phyloP scores from a whole-genome alignment of 208 protist species.

The Trypanosoma congolense region DNA sequence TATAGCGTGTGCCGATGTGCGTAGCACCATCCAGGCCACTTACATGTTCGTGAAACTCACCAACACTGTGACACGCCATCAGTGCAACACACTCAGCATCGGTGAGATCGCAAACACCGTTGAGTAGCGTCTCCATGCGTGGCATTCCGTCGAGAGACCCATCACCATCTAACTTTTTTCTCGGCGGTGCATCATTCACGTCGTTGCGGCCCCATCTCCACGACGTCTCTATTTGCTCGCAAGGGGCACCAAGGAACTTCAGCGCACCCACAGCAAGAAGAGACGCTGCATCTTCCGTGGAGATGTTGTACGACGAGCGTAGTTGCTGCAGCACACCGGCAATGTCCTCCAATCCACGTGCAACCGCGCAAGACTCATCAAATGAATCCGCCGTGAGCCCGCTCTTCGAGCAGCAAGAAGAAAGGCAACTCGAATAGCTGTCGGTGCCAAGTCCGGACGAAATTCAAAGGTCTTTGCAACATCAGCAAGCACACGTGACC shows the following conservation, averaged over 20 bases:
- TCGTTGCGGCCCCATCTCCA: conserved; percentile 86
- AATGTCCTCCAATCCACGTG: conserved; percentile 61
- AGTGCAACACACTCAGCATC: conserved; percentile 80
- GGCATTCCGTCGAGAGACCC: conserved; percentile 25
- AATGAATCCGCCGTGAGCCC: conserved; percentile 42
- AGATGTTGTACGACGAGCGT: conserved; percentile 33
- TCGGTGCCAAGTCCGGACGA: conserved; percentile 73
- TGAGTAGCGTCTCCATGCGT: conserved; percentile 48
- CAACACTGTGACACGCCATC: conserved; percentile 81
- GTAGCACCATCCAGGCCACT: conserved; percentile 65
- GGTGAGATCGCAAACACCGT: conserved; percentile 54
- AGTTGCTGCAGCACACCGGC: conserved; percentile 68
- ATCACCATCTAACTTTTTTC: conserved; percentile 35
- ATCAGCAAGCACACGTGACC: conserved; percentile 45
- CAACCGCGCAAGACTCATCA: conserved; percentile 79
- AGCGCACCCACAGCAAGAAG: conserved; percentile 66
- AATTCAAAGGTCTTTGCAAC: conserved; percentile 70
- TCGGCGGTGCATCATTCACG: conserved; percentile 42
- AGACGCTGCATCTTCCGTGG: conserved; percentile 64
- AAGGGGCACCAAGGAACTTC: conserved; percentile 67
- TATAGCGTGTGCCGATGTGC: conserved; percentile 67
- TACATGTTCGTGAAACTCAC: conserved; percentile 82
- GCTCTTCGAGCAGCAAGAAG: conserved; percentile 74
- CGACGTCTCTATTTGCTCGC: conserved; percentile 31
- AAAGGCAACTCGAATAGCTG: conserved; percentile 72